A percentile compares a stretch with the other conserved stretches of the same genome.
phyloP scores from a whole-genome alignment of 208 protist species.

The Phytomonas sp. region DNA sequence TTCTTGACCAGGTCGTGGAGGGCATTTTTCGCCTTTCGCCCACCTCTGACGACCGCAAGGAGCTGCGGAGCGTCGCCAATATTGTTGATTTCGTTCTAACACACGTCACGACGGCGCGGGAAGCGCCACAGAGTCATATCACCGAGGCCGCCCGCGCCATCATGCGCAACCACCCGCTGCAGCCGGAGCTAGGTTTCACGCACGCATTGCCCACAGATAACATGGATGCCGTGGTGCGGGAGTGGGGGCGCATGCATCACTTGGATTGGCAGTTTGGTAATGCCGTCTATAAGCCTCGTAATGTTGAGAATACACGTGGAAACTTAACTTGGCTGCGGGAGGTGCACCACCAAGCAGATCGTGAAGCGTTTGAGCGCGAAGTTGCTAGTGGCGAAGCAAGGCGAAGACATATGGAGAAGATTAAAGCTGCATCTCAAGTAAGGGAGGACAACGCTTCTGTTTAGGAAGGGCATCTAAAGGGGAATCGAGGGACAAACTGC shows the following conservation, averaged over 20 bases:
- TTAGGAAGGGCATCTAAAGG: background rate
- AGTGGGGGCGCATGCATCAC: slow-evolving; percentile 87
- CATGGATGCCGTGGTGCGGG: slow-evolving; percentile 60
- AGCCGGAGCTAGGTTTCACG: slow-evolving; percentile 80
- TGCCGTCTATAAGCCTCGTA: slow-evolving; percentile 73
- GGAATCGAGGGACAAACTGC: background rate
- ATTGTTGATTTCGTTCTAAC: slow-evolving; percentile 83
- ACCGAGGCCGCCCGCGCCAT: slow-evolving; percentile 53
- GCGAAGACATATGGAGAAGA: slow-evolving; percentile 52
- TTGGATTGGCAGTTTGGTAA: slow-evolving; percentile 90
- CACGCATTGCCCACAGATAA: slow-evolving; percentile 80
- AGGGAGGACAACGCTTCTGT: background rate
- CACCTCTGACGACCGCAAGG: slow-evolving; percentile 64
- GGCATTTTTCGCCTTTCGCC: slow-evolving; percentile 74
- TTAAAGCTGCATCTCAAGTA: slow-evolving; percentile 33
- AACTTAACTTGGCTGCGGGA: slow-evolving; percentile 88
- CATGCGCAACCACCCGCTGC: slow-evolving; percentile 56
- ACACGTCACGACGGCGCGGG: slow-evolving; percentile 62
- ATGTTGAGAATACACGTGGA: slow-evolving; percentile 54
- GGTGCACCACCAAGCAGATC: slow-evolving; percentile 42
- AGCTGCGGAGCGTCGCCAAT: slow-evolving; percentile 74
- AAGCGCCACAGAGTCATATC: slow-evolving; percentile 21
- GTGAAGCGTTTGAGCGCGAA: slow-evolving; percentile 38
- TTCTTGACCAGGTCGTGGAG: slow-evolving; percentile 80
- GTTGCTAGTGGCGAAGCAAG: slow-evolving; percentile 65